Conservation (phyloP, 73 alveolate genomes). For the Tetrahymena thermophila region DNA sequence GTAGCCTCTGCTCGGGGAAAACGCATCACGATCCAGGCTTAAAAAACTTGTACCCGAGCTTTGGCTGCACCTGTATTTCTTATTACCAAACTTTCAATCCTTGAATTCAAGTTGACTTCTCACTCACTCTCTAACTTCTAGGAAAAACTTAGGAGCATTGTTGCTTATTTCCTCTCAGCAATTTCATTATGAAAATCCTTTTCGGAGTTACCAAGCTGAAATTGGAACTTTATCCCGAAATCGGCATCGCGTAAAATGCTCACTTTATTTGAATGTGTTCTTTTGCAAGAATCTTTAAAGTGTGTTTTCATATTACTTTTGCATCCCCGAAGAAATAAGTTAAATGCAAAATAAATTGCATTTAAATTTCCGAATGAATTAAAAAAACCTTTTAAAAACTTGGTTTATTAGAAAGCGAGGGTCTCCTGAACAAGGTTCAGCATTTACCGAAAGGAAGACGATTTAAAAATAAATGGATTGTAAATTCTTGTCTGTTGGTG, state of each 20-base stretch:
- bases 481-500: background rate
- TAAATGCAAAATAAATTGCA: background rate
- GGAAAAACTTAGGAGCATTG: background rate
- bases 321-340: background rate
- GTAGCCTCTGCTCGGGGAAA: background rate
- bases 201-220: background rate
- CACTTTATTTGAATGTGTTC: background rate
- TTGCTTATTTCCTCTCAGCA: background rate
- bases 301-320: background rate
- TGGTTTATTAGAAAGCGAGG: background rate
- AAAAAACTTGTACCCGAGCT: background rate
- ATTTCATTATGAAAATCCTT: background rate
- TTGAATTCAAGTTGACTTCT: background rate
- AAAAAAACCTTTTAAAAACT: background rate
- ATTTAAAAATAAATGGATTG: background rate
- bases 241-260: background rate
- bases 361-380: background rate
- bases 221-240: background rate
- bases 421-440: background rate
- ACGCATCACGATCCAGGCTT: background rate
- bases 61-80: background rate
- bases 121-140: conserved; percentile 1
- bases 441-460: background rate
- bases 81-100: background rate
- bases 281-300: background rate